Evolutionary conservation across 768 basidiomycete species (phyloP).

Genomic region (Rhodotorula paludigena): DNA sequence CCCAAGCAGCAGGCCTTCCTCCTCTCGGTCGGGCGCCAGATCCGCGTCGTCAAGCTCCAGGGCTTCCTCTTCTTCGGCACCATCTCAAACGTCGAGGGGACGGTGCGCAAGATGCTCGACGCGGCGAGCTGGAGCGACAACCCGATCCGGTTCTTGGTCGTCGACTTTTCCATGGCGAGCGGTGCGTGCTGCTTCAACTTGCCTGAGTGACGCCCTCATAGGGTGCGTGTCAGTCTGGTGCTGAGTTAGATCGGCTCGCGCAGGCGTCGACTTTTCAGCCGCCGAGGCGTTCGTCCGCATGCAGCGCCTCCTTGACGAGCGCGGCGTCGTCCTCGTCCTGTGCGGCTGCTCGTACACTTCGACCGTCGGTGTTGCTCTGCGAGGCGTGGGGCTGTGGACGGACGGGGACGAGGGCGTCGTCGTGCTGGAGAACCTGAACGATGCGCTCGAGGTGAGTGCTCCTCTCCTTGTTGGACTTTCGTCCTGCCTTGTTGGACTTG

Average conservation of each 20-base stretch:
- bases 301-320: slow-evolving; percentile 69
- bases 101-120: slow-evolving; percentile 70
- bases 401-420: slow-evolving; percentile 55
- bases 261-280: slow-evolving; percentile 87
- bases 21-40: slow-evolving; percentile 72
- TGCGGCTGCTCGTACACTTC: slow-evolving; percentile 69
- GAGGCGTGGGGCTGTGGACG: slow-evolving; percentile 69
- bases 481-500: too few relatives aligned
- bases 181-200: slow-evolving; percentile 10
- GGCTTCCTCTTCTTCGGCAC: slow-evolving; percentile 92
- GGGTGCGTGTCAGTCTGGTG: too few relatives aligned
- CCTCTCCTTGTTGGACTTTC: too few relatives aligned
- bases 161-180: slow-evolving; percentile 73
- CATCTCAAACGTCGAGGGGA: slow-evolving; percentile 80
- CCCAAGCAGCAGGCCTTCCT: slow-evolving; percentile 78
- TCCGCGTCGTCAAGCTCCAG: slow-evolving; percentile 80
- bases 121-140: slow-evolving; percentile 64
- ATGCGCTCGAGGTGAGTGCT: slow-evolving; percentile 65
- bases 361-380: slow-evolving; percentile 64
- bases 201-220: rapidly evolving
- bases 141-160: slow-evolving; percentile 81
- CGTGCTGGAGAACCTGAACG: slow-evolving; percentile 75
- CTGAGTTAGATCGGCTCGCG: slow-evolving; percentile 37
- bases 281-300: slow-evolving; percentile 92
- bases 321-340: slow-evolving; percentile 76